These are phyloP conservation scores for Butyriboletus loyo DNA, from an alignment of 768 basidiomycete genomes.

Conservation along the genomic window DNA sequence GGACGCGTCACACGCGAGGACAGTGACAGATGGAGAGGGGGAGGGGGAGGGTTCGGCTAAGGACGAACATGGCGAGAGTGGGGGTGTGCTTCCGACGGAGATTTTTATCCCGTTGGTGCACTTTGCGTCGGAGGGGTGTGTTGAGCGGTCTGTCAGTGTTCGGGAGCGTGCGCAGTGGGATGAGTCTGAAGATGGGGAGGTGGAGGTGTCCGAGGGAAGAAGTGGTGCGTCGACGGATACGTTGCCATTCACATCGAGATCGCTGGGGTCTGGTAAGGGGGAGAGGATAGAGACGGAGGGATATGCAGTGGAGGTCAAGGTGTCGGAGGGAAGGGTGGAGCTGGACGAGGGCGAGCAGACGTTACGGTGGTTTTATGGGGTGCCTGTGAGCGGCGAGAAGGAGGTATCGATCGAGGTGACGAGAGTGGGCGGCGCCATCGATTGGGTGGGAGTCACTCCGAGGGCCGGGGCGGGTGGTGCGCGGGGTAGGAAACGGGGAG, in stretches of 20 bases:
- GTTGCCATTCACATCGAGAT: slow-evolving; percentile 3
- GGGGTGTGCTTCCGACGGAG: slow-evolving; percentile 65
- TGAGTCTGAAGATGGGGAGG: not conserved
- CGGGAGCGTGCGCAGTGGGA: not conserved
- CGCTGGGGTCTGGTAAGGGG: not conserved
- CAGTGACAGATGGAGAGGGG: not conserved
- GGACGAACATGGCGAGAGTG: slow-evolving; percentile 16
- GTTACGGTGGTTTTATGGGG: slow-evolving; percentile 49
- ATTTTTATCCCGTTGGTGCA: slow-evolving; percentile 90
- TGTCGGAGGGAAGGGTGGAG: slow-evolving; percentile 47
- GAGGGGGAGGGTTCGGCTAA: not conserved
- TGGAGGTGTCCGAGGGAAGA: not conserved
- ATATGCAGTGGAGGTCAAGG: slow-evolving; percentile 42
- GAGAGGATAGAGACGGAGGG: slow-evolving; percentile 15
- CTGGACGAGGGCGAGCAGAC: slow-evolving; percentile 48
- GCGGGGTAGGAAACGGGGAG: not conserved
- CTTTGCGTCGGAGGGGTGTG: slow-evolving; percentile 53
- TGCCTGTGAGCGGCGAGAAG: slow-evolving; percentile 27
- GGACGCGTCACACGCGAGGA: slow-evolving; percentile 39
- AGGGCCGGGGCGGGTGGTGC: not conserved
- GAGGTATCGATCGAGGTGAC: slow-evolving; percentile 42
- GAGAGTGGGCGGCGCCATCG: slow-evolving; percentile 41
- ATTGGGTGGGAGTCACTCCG: slow-evolving; percentile 8
- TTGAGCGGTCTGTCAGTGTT: slow-evolving; percentile 17
- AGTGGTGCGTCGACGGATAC: slow-evolving; percentile 15